Percentiles rank a stretch among this genome's conserved stretches.
These are phyloP conservation scores for Plasmodium malariae DNA, from an alignment of 169 alveolate genomes.

Conservation along the genomic window DNA sequence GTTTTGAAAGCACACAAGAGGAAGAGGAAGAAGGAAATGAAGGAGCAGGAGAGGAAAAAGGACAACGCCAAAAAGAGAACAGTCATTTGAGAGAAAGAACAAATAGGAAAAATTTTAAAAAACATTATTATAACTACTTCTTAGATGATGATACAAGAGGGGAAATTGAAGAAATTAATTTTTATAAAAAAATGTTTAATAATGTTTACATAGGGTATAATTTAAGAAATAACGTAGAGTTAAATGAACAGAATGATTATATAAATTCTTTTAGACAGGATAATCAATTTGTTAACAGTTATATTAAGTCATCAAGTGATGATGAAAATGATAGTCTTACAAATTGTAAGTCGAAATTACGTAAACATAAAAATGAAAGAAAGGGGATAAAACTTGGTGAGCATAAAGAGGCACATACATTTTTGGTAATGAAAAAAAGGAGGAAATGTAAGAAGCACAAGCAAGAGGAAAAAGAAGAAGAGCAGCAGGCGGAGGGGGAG, in stretches of 20 bases:
- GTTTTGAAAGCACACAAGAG: constrained; percentile 73
- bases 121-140: neutral
- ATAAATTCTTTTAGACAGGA: constrained; percentile 28
- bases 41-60: neutral
- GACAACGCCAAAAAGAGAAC: neutral
- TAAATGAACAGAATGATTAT: constrained; percentile 61
- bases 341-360: neutral
- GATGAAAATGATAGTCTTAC: constrained; percentile 14
- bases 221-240: constrained; percentile 26
- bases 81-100: neutral
- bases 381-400: no score
- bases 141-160: constrained; percentile 27
- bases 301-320: constrained; percentile 62
- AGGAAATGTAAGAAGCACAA: neutral
- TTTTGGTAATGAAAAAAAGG: no score
- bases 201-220: constrained; percentile 64
- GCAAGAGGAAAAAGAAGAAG: neutral
- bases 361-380: neutral
- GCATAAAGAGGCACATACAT: no score
- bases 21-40: constrained; percentile 14
- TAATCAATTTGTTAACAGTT: constrained; percentile 38
- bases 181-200: constrained; percentile 20
- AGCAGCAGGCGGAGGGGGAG: neutral
- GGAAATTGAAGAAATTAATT: constrained; percentile 53
- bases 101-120: neutral